Percentiles rank a stretch among this genome's conserved stretches.
Evolutionary conservation across 129 eudicot genomes (phyloP).

Genomic region (Gnaphalium uliginosum): DNA sequence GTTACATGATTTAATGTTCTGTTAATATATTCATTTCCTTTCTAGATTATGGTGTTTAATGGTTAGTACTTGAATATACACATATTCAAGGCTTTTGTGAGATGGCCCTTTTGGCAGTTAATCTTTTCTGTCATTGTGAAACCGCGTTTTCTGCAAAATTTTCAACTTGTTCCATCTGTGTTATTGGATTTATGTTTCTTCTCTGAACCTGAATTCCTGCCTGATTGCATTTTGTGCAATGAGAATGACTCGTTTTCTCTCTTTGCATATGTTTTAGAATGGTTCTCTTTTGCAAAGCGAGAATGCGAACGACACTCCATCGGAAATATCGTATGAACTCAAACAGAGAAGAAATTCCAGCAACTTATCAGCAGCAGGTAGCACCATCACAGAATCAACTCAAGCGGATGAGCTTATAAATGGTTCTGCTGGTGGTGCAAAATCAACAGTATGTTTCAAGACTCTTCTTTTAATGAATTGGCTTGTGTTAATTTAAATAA

Average conservation of each 20-base stretch:
- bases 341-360: slow-evolving; percentile 55
- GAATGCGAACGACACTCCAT: slow-evolving; percentile 45
- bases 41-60: slow-evolving; percentile 15
- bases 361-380: slow-evolving; percentile 64
- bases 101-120: slow-evolving; percentile 10
- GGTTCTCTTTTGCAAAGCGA: slow-evolving; percentile 51
- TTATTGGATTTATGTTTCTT: slow-evolving; percentile 8
- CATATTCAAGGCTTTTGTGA: neutral
- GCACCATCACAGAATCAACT: slow-evolving; percentile 70
- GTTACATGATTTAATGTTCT: slow-evolving; percentile 27
- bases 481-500: neutral
- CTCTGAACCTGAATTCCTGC: slow-evolving; percentile 11
- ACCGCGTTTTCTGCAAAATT: slow-evolving; percentile 4
- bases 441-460: slow-evolving; percentile 44
- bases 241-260: neutral
- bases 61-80: slow-evolving; percentile 1
- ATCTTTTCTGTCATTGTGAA: slow-evolving; percentile 1
- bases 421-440: slow-evolving; percentile 62
- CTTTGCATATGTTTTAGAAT: slow-evolving; percentile 30
- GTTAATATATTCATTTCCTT: neutral
- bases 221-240: slow-evolving; percentile 14
- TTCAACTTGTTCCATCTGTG: neutral
- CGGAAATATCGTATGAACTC: slow-evolving; percentile 33
- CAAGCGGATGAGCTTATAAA: slow-evolving; percentile 77
- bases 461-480: slow-evolving; percentile 17